These are phyloP conservation scores for Penicillium soppii DNA, from an alignment of 495 filamentous ascomycete species.

Conservation along the genomic window DNA sequence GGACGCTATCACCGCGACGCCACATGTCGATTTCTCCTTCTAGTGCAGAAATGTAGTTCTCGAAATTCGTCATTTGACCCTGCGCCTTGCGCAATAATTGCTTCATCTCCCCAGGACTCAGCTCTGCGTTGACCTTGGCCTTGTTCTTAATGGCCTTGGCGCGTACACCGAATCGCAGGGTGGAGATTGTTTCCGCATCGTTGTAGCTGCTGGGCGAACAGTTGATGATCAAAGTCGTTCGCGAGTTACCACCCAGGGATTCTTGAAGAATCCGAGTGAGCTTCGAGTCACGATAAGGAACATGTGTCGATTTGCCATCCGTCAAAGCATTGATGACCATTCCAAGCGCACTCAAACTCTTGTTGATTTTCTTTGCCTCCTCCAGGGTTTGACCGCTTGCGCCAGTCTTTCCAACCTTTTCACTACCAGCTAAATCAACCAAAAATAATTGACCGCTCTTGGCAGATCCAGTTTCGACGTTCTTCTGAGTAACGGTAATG, in stretches of 20 bases:
- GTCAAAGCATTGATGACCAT: constrained; percentile 99
- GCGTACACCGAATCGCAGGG: constrained; percentile 90
- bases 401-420: constrained; percentile 98
- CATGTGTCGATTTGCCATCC: constrained; percentile 95
- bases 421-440: constrained; percentile 95
- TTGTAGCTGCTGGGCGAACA: constrained; percentile 98
- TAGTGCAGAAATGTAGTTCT: constrained; percentile 78
- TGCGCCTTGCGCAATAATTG: constrained; percentile 87
- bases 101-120: constrained; percentile 94
- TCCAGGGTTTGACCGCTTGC: constrained; percentile 97
- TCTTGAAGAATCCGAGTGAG: constrained; percentile 97
- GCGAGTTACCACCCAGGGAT: constrained; percentile 91
- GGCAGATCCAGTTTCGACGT: constrained; percentile 91
- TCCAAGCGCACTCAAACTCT: constrained; percentile 93
- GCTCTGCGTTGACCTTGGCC: constrained; percentile 97
- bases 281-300: constrained; percentile 98
- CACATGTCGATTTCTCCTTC: constrained; percentile 83
- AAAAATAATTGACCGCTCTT: constrained; percentile 96
- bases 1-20: constrained; percentile 85
- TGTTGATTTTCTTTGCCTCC: constrained; percentile 99
- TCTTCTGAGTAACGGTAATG: constrained; percentile 96
- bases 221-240: constrained; percentile 97
- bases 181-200: constrained; percentile 91
- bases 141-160: constrained; percentile 99
- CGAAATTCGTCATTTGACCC: constrained; percentile 81